Evolutionary conservation across 2,329 filamentous ascomycete species (phyloP), one percentile per base, ranked within the genome.

Genomic region (Fusarium oligoseptatum): DNA sequence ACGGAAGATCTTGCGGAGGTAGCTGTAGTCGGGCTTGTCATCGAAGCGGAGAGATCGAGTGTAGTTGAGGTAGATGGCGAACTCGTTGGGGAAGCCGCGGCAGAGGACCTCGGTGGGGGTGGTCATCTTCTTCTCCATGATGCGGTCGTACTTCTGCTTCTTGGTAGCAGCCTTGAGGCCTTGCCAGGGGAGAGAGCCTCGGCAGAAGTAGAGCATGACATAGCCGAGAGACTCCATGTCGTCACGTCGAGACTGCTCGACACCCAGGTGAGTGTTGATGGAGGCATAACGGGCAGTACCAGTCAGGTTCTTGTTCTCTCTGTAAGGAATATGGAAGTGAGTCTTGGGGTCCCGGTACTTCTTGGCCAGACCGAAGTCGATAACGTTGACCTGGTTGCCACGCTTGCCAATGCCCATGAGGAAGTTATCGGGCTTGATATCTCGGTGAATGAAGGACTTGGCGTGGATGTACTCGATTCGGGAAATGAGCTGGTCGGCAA

Each of bases 111-210:
- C 96, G 79, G 96, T 98, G 10, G 97, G 95, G 4, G 97, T 99
- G 15, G 97, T 99, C 97, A 98, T 98, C 94, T 99, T 99, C 93
- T 99, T 99, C 90, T 99, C 97, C 96, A 98, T 98, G 87, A 99
- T 99, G 76, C 96, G 92, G 87, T 99, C 97, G 83, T 99, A 98
- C 89, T 99, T 99, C 88, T 98, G 96, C 92, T 98, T 98, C 92
- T 98, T 98, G 77, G 95, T 98, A 79, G 96, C 96, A 87, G 96
- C 96, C 91, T 98, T 98, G 65, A 98, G 90, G 67, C 97, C 97
- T 88, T 99, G 97, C 97, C 97, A 99, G 72, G 97, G 97, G 67
- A 99, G 95, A 75, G 95, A 98, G 74, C 97, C 97, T 85, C 97
- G 96, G 90, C 96, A 98, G 89, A 99, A 99, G 90, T 99, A 99